Conservation (phyloP, 352 stramenopile genomes). For the Chrysophaeum taylorii region DNA sequence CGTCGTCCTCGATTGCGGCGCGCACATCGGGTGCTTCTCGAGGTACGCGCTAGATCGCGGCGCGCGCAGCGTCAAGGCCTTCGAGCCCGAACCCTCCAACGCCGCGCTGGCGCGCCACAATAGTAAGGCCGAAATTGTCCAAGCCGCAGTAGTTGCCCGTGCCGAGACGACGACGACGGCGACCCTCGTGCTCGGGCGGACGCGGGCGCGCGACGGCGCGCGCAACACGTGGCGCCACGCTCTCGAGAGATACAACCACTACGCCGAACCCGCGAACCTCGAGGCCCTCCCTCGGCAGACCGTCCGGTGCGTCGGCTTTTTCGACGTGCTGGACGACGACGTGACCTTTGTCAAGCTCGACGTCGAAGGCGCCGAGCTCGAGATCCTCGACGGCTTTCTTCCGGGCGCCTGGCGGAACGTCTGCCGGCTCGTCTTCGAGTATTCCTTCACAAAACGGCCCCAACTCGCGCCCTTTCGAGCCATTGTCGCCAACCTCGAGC, state of each 20-base stretch:
- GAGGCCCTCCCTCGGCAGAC: too few relatives aligned
- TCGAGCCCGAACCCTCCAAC: slow-evolving; percentile 39
- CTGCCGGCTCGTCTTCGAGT: slow-evolving; percentile 37
- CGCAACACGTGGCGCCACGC: slow-evolving; percentile 39
- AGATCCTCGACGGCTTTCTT: slow-evolving; percentile 29
- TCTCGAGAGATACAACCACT: slow-evolving; percentile 35
- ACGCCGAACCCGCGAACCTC: slow-evolving; percentile 33
- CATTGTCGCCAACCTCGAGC: slow-evolving; percentile 29
- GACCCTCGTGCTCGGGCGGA: neutral
- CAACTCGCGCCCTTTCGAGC: slow-evolving; percentile 31
- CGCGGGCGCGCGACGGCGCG: slow-evolving; percentile 27
- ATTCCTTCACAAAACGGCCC: slow-evolving; percentile 41
- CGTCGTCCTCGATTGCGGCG: slow-evolving; percentile 18
- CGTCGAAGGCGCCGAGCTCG: slow-evolving; percentile 38
- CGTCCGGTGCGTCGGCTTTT: slow-evolving; percentile 31
- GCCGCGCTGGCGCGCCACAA: slow-evolving; percentile 24
- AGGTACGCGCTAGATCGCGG: slow-evolving; percentile 28
- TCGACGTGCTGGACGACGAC: slow-evolving; percentile 25
- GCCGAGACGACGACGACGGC: slow-evolving; percentile 19
- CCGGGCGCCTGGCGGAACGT: slow-evolving; percentile 32
- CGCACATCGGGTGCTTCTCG: slow-evolving; percentile 40
- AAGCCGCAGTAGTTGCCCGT: slow-evolving; percentile 25
- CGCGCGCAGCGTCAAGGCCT: slow-evolving; percentile 30
- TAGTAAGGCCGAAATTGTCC: slow-evolving; percentile 24
- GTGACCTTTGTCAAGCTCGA: slow-evolving; percentile 42